Evolutionary conservation across 345 rosid species (phyloP).

Genomic region (Isatis tinctoria): DNA sequence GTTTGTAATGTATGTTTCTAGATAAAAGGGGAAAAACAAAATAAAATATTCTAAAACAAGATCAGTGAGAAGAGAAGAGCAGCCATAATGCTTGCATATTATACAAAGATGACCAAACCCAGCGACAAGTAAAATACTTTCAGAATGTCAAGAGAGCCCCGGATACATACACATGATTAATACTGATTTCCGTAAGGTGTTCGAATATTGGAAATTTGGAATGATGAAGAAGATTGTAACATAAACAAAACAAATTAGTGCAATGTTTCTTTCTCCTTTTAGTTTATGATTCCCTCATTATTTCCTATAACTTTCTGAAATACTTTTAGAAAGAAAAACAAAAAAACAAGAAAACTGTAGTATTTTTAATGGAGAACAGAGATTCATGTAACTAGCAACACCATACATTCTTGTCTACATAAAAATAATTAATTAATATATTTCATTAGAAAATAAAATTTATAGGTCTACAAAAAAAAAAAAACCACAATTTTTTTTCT

Average conservation of each 20-base stretch:
- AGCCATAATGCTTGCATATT: too few relatives aligned
- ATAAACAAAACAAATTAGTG: background rate
- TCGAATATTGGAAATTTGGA: background rate
- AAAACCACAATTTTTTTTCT: too few relatives aligned
- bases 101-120: background rate
- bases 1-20: too few relatives aligned
- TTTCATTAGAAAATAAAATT: background rate
- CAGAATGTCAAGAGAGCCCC: background rate
- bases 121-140: background rate
- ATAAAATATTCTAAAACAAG: background rate
- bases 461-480: background rate
- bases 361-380: background rate
- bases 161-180: background rate
- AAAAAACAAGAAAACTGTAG: background rate
- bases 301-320: background rate
- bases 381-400: background rate
- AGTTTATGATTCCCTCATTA: too few relatives aligned
- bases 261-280: too few relatives aligned
- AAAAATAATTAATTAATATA: background rate
- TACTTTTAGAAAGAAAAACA: background rate
- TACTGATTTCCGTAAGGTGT: background rate
- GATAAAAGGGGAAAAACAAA: background rate
- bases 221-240: background rate
- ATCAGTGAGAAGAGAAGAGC: too few relatives aligned
- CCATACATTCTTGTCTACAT: background rate